Evolutionary conservation across 2,329 filamentous ascomycete genomes (phyloP).

Genomic region (Delphinella strobiligena): DNA sequence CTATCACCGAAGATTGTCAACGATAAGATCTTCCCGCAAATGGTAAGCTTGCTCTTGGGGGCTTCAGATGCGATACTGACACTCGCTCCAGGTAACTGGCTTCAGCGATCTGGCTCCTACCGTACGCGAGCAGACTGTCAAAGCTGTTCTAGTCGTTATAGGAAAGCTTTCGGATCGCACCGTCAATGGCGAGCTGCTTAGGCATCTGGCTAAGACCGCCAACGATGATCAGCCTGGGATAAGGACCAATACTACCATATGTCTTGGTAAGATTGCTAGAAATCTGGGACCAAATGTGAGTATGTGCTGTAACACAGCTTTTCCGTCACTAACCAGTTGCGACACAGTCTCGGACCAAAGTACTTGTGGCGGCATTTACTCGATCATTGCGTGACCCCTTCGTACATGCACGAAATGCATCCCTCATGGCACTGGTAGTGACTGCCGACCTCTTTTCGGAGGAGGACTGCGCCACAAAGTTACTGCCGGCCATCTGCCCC

Average conservation of each 20-base stretch:
- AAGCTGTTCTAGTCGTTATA: conserved; percentile 80
- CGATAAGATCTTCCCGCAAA: conserved; percentile 91
- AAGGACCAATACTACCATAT: conserved; percentile 95
- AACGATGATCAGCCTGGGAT: conserved; percentile 98
- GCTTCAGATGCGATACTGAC: conserved; percentile 16
- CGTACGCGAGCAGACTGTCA: conserved; percentile 89
- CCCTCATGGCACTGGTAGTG: conserved; percentile 72
- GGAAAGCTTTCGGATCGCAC: conserved; percentile 82
- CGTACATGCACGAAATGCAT: conserved; percentile 82
- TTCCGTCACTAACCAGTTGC: conserved; percentile 10
- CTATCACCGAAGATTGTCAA: conserved; percentile 81
- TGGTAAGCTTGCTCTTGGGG: conserved; percentile 40
- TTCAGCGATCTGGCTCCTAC: conserved; percentile 87
- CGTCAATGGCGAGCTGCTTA: conserved; percentile 85
- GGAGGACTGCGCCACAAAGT: conserved; percentile 74
- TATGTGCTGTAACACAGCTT: conserved; percentile 1
- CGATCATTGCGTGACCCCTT: conserved; percentile 87
- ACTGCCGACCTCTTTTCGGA: conserved; percentile 79
- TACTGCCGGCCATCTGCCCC: conserved; percentile 75
- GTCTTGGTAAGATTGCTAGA: conserved; percentile 88
- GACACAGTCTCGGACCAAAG: conserved; percentile 64
- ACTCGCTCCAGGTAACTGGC: conserved; percentile 56
- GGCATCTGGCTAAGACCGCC: conserved; percentile 84
- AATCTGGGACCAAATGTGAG: conserved; percentile 56
- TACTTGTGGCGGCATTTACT: conserved; percentile 84